Conservation (phyloP, 2,329 filamentous ascomycete species). For the Phialemonium atrogriseum region DNA sequence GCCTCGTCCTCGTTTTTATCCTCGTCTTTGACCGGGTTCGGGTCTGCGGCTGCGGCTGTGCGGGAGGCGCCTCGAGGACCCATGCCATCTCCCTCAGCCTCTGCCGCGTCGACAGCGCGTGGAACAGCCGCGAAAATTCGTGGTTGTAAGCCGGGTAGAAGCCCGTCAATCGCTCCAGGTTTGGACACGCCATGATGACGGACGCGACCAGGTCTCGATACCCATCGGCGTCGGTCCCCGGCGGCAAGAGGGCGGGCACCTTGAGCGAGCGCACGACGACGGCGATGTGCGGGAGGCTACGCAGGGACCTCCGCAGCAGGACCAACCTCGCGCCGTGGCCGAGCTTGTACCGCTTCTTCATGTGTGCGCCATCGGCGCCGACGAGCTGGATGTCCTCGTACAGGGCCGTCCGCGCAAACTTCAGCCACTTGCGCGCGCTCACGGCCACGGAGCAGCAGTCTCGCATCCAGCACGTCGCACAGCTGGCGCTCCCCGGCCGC, state of each 20-base stretch:
- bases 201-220: constrained; percentile 53
- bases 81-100: constrained; percentile 52
- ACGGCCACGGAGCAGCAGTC: constrained; percentile 45
- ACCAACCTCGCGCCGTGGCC: constrained; percentile 43
- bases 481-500: constrained; percentile 37
- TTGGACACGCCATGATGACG: constrained; percentile 57
- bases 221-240: constrained; percentile 31
- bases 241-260: constrained; percentile 38
- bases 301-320: constrained; percentile 49
- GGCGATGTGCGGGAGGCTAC: constrained; percentile 43
- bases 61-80: constrained; percentile 36
- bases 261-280: constrained; percentile 48
- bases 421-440: constrained; percentile 42
- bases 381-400: constrained; percentile 52
- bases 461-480: constrained; percentile 58
- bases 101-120: constrained; percentile 49
- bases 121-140: constrained; percentile 46
- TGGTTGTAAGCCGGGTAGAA: constrained; percentile 47
- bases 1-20: too few relatives aligned
- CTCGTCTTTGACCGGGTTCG: constrained; percentile 9
- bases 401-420: constrained; percentile 40
- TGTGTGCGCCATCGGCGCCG: constrained; percentile 44
- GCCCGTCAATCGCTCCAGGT: constrained; percentile 50
- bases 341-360: constrained; percentile 50
- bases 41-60: constrained; percentile 26